Percentiles rank a stretch among this genome's conserved stretches.
Conservation (phyloP, 2,329 filamentous ascomycete genomes). For the Calonectria multiphialidica region DNA sequence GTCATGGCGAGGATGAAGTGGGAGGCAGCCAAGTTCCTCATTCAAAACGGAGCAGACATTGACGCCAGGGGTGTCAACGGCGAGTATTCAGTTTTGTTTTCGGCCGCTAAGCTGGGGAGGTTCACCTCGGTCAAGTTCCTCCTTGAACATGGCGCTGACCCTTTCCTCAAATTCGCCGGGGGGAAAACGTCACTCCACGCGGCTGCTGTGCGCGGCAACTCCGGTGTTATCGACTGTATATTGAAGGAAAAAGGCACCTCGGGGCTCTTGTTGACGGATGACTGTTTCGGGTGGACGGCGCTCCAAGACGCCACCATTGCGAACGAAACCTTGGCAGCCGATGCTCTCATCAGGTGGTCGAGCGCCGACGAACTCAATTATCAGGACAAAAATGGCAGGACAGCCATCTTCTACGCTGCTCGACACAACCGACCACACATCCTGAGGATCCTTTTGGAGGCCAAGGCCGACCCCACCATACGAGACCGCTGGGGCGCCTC, state of each 20-base stretch:
- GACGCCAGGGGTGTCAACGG: neutral
- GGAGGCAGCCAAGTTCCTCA: neutral
- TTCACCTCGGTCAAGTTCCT: fast-evolving
- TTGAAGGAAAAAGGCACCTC: neutral
- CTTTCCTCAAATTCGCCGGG: neutral
- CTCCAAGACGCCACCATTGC: neutral
- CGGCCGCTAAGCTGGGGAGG: neutral
- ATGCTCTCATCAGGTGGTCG: neutral
- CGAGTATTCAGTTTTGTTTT: neutral
- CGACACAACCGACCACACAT: neutral
- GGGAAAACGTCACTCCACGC: neutral
- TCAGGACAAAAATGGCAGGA: neutral
- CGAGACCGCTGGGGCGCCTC: neutral
- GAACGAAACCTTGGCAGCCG: fast-evolving
- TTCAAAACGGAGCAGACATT: neutral
- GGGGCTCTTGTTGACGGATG: neutral
- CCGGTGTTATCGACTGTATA: neutral
- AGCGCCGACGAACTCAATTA: neutral
- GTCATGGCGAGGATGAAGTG: neutral
- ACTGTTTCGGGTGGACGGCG: neutral
- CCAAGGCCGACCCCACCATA: neutral
- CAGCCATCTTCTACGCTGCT: neutral
- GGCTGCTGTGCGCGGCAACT: neutral
- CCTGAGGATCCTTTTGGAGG: neutral
- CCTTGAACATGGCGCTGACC: neutral